Evolutionary conservation across 495 filamentous ascomycete species (phyloP).

Genomic region (Tuber aestivum): DNA sequence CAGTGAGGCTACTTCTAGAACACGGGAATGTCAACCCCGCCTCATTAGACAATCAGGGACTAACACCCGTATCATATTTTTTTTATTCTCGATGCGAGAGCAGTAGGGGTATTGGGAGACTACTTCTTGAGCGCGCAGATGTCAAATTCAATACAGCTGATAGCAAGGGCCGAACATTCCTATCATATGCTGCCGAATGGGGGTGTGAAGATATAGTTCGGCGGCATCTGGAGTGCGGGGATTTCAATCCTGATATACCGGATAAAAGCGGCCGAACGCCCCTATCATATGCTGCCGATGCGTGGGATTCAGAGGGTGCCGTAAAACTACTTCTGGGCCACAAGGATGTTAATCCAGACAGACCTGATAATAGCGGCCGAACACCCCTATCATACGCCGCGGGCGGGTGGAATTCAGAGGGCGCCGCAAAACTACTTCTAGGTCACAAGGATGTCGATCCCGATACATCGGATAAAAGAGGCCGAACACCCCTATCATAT

Average conservation of each 20-base stretch:
- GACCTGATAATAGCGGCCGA: too few relatives aligned
- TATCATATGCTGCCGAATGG: background rate
- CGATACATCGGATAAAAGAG: background rate
- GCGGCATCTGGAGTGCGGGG: background rate
- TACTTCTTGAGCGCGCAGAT: background rate
- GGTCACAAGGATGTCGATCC: background rate
- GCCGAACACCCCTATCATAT: background rate
- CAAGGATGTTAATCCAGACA: background rate
- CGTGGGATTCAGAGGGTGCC: too few relatives aligned
- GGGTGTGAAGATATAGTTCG: background rate
- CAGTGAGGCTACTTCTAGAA: background rate
- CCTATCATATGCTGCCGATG: background rate
- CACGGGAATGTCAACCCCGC: background rate
- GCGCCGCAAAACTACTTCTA: background rate
- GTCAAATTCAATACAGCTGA: background rate
- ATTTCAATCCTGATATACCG: background rate
- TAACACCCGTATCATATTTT: background rate
- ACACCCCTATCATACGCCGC: background rate
- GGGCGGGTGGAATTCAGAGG: background rate
- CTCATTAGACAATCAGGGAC: background rate
- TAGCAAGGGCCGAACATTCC: background rate
- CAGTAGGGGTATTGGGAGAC: background rate
- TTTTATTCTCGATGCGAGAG: background rate
- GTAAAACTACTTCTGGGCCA: background rate
- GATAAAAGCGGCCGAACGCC: background rate